Base-by-base conservation (phyloP, 768 basidiomycete species). In the Pleurotus djamor region DNA sequence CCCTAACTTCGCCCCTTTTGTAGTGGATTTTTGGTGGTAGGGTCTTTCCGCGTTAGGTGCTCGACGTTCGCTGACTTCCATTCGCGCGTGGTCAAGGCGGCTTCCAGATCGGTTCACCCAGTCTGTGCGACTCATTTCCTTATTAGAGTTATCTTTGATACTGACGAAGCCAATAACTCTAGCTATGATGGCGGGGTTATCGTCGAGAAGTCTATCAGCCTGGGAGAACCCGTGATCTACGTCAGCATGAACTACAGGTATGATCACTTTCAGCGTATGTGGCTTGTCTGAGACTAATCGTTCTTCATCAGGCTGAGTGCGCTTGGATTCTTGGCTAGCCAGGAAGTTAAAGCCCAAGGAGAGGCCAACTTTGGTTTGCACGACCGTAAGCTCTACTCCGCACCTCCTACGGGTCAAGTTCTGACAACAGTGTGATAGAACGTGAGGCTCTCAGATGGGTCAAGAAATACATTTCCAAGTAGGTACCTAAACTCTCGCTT, bases 361-460 rank as follows among this genome's bases (percentile, higher is more conserved):
- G 72, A 79, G 10, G 81, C 79, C 4, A 88, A 88, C 63, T 69
- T 86, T 10, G 87, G 86, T 8, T 72, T 89, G 34, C 77, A 76
- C 64, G 86, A 88, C 69, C 83, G 81, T 83, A 64, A 63, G 79
- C 68, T 1, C 6, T 12, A 43, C 4, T 47, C 2, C 45, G 45
- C 13, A 47, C 7, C 9, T 16, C 9, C 32, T 50, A 5, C 16
- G 34, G 4, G 13, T 13, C 5, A 0, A 41, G n/a, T 43, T 10
- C n/a, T 47, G 13, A 12, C 45, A 47, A n/a, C 16, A 14, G n/a
- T 43, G 41, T 28, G 41, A 47, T 17, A 47, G 45, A 47, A 7
- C 45, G 45, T 47, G 45, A 47, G 43, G 84, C 83, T 0, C 65
- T 89, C 32, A 69, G 80, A 64, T 89, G 86, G 87, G 76, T 88